A percentile compares a stretch with the other conserved stretches of the same genome.
Conservation (phyloP, 768 basidiomycete species). For the Amanita pseudoporphyria region DNA sequence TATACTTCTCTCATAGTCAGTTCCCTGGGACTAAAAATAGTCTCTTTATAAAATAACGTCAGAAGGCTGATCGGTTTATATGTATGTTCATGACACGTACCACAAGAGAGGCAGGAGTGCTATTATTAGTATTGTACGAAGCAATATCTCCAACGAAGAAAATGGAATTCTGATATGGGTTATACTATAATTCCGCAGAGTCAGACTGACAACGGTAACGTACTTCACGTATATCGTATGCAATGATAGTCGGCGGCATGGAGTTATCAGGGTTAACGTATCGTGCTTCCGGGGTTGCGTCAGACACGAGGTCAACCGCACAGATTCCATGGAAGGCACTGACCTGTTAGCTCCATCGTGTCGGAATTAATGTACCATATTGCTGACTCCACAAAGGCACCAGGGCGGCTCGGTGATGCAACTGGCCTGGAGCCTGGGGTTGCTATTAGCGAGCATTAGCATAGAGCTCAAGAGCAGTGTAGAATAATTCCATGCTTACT, state of each 20-base stretch:
- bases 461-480: not conserved
- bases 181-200: too few relatives aligned
- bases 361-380: conserved; percentile 33
- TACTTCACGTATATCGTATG: conserved; percentile 26
- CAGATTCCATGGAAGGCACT: not conserved
- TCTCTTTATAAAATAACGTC: not conserved
- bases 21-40: not conserved
- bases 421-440: conserved; percentile 23
- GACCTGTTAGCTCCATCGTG: conserved; percentile 32
- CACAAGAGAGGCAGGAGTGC: conserved; percentile 21
- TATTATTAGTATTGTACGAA: conserved; percentile 26
- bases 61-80: not conserved
- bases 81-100: conserved; percentile 17
- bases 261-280: conserved; percentile 37
- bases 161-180: conserved; percentile 21
- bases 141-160: conserved; percentile 35
- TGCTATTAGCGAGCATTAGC: conserved; percentile 16
- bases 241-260: conserved; percentile 26
- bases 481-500: conserved; percentile 18
- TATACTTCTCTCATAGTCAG: not conserved
- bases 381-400: conserved; percentile 28
- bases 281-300: conserved; percentile 23
- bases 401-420: conserved; percentile 6
- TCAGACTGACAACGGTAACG: not conserved
- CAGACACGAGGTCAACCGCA: not conserved